Base-by-base conservation (phyloP, 192 early-diverging fungal species). In the Linnemannia exigua region DNA sequence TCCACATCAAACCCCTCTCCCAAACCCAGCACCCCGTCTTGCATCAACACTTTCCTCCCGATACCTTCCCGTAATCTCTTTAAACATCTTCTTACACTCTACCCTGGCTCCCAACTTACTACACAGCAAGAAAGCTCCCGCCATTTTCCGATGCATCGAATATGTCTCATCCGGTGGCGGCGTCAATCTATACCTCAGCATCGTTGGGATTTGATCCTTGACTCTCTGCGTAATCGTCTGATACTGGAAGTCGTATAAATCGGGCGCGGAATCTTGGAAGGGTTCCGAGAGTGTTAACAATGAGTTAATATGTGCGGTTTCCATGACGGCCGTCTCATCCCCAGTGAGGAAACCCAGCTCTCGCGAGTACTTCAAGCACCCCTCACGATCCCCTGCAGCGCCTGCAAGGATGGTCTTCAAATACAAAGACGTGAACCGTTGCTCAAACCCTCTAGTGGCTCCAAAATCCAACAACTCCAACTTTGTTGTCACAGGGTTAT, bases 151-250 rank as follows among this genome's bases (percentile, higher is more conserved):
- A 76, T 99, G 98, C 86, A 99, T 88, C 19, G 95, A 95, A 87
- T 99, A 99, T 7, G 96, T 97, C 86, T 98, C 97, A 77, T 99
- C 98, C n/a, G 98, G 98, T 8, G 98, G 98, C 17, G 98, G 98
- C 9, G 96, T 98, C 41, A 99, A 86, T 33, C 98, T 89, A 77
- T 99, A 94, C 67, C 93, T 91, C 71, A 99, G 91, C 98, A 99
- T 99, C 12, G 96, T 92, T 2, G 98, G 98, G 77, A 99, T 99
- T 14, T 94, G 92, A 41, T 93, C 94, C 37, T 95, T 94, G 33
- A 99, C 96, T 8, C 93, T 90, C 44, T 88, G 83, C 8, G 98
- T 97, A 12, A 99, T 92, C 37, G 95, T 95, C 84, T 98, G 97
- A 74, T 84, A 88, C 12, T 90, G 92, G 84, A 99, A 99, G 77